phyloP scores from a whole-genome alignment of 2,329 filamentous ascomycete genomes.

The Penicillium crustosum region DNA sequence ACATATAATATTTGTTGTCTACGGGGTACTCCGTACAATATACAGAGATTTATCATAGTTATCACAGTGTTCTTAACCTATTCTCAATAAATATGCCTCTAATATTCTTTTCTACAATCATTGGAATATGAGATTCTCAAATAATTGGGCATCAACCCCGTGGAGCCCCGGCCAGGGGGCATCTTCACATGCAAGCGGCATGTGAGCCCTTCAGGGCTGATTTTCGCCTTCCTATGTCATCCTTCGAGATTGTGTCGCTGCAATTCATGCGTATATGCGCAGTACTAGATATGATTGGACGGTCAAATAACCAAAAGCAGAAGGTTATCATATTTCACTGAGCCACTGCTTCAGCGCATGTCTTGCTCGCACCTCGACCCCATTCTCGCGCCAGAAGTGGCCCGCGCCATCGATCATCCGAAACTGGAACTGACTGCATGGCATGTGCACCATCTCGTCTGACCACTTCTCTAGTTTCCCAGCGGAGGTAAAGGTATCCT shows the following conservation, averaged over 20 bases:
- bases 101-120: neutral
- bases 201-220: neutral
- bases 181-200: slow-evolving; percentile 9
- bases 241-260: neutral
- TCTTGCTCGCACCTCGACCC: slow-evolving; percentile 46
- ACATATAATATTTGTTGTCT: neutral
- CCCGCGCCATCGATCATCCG: slow-evolving; percentile 56
- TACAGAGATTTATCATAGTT: neutral
- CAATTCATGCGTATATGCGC: slow-evolving; percentile 1
- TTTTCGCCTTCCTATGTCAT: slow-evolving; percentile 1
- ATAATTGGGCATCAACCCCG: neutral
- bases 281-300: neutral
- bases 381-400: slow-evolving; percentile 64
- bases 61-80: neutral
- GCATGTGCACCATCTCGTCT: slow-evolving; percentile 48
- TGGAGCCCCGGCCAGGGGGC: neutral
- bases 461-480: slow-evolving; percentile 68
- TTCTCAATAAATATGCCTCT: neutral
- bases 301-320: neutral
- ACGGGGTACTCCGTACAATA: neutral
- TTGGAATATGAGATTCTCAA: neutral
- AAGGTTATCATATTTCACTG: slow-evolving; percentile 12
- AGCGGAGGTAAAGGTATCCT: slow-evolving; percentile 70
- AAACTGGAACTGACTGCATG: slow-evolving; percentile 49
- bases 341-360: slow-evolving; percentile 45